Conservation (phyloP, 2,329 filamentous ascomycete genomes). For the Aspergillus quadricinctus region DNA sequence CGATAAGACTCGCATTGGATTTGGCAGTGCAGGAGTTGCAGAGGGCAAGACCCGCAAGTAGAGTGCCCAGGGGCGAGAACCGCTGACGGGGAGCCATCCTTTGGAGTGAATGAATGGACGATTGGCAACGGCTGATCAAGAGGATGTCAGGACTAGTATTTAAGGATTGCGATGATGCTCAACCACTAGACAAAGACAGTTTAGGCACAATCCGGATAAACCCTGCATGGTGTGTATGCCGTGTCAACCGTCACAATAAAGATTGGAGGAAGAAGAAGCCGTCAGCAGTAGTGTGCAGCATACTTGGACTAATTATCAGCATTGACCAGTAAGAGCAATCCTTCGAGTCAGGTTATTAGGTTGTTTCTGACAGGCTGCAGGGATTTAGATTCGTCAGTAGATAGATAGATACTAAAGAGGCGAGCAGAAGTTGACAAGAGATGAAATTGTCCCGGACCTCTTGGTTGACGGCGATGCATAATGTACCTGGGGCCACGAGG, state of each 20-base stretch:
- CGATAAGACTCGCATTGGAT: constrained; percentile 4
- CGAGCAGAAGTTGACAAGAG: neutral
- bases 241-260: no score
- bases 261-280: no score
- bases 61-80: constrained; percentile 7
- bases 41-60: constrained; percentile 13
- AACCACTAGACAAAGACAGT: no score
- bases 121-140: no score
- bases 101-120: no score
- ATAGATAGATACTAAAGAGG: no score
- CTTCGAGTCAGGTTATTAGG: neutral
- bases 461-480: neutral
- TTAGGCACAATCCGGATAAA: no score
- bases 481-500: no score
- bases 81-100: neutral
- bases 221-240: no score
- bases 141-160: no score
- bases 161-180: no score
- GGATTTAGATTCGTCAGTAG: neutral
- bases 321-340: neutral
- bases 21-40: constrained; percentile 8
- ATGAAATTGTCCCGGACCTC: neutral
- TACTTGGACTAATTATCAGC: neutral
- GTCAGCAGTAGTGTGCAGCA: neutral
- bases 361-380: neutral